Evolutionary conservation across 1,284 basidiomycete species (phyloP), one percentile per base, ranked within the genome.

Genomic region (Austropuccinia psidii): DNA sequence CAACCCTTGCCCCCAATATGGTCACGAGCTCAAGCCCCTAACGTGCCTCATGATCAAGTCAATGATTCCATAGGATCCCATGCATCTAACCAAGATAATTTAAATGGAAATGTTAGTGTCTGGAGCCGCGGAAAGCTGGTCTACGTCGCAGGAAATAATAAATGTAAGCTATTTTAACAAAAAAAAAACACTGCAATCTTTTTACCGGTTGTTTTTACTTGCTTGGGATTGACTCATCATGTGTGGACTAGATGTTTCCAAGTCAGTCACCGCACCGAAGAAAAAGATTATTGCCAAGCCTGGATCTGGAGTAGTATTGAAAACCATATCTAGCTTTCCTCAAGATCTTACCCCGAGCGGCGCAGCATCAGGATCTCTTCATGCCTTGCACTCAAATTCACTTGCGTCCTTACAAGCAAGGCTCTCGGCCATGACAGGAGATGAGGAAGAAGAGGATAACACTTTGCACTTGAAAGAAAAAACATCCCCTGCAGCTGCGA

Each of bases 121-220:
- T 73, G 70, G 70, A 73, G 70, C 29, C 60, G 61, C 31, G 70
- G 70, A 31, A 73, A 73, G 41, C 43, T 73, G 52, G 61, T 73
- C 19, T 65, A 73, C 35, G 70, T 73, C 39, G 50, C 70, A 3
- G 70, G 70, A 33, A 37, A 65, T 1, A 64, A 73, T 24, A 73
- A 73, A 65, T 65, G 70, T 73, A 49, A 64, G n/a, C 29, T 33
- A 24, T 72, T 11, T 62, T 19, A 37, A 11, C 24, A 19, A 24
- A 15, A 58, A 21, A 5, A 52, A 45, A n/a, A 17, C 4, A 45
- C 19, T 13, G 24, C 24, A 35, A 27, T 66, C 2, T 7, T 52
- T 52, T 54, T 49, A 66, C 35, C 13, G 35, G 1, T 13, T 21
- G 24, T 24, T 21, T 66, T 54, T 7, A 66, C 39, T 50, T 37